A percentile compares a stretch with the other conserved stretches of the same genome.
These are phyloP conservation scores for Pleurotus platypus DNA, from an alignment of 768 basidiomycete genomes.

Conservation along the genomic window DNA sequence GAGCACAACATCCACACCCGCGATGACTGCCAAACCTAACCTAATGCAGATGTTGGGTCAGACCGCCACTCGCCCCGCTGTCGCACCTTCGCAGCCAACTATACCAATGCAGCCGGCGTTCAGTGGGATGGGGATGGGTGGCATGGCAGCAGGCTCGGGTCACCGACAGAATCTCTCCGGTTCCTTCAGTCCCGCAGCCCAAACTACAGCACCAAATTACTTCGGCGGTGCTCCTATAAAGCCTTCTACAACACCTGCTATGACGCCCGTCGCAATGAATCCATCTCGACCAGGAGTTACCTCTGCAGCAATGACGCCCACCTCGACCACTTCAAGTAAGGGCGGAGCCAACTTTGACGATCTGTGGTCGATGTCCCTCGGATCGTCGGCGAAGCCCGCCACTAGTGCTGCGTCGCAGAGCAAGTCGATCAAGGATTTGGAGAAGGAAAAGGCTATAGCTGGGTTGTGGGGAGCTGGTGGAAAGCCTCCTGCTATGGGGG, in stretches of 20 bases:
- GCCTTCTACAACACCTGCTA: slow-evolving; percentile 23
- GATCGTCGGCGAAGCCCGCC: slow-evolving; percentile 35
- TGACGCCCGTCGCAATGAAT: slow-evolving; percentile 14
- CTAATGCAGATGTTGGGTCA: slow-evolving; percentile 45
- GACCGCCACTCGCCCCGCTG: slow-evolving; percentile 7
- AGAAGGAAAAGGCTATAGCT: slow-evolving; percentile 81
- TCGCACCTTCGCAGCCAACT: background rate
- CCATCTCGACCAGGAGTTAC: slow-evolving; percentile 1
- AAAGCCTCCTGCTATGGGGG: slow-evolving; percentile 9
- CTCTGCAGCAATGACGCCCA: slow-evolving; percentile 15
- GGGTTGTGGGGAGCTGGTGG: slow-evolving; percentile 66
- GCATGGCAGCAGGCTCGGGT: slow-evolving; percentile 13
- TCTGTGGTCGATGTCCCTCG: slow-evolving; percentile 81
- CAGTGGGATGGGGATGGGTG: slow-evolving; percentile 10
- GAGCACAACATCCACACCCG: slow-evolving; percentile 17
- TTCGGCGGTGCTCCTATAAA: slow-evolving; percentile 31
- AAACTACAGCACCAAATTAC: slow-evolving; percentile 18
- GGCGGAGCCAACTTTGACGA: slow-evolving; percentile 76
- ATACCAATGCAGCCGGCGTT: slow-evolving; percentile 5
- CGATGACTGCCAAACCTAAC: slow-evolving; percentile 29
- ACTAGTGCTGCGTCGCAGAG: slow-evolving; percentile 28
- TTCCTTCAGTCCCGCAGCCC: background rate
- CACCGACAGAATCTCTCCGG: background rate
- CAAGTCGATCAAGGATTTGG: slow-evolving; percentile 87
- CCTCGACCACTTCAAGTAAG: slow-evolving; percentile 30